Conservation (phyloP, 164 flowering plant genomes). For the Umbilicus rupestris region DNA sequence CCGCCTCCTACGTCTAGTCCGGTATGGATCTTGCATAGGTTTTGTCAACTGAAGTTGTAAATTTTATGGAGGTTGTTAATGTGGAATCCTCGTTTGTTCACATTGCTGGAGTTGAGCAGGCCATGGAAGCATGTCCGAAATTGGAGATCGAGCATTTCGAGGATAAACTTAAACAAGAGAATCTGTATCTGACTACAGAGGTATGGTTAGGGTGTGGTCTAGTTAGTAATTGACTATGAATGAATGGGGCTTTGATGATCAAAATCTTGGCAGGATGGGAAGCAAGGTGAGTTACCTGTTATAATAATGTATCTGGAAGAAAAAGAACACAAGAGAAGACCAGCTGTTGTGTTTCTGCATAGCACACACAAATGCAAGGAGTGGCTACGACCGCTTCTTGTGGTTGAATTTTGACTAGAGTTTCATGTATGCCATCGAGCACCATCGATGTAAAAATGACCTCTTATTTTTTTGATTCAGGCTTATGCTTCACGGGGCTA, state of each 20-base stretch:
- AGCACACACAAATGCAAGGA: conserved; percentile 86
- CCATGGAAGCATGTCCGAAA: conserved; percentile 80
- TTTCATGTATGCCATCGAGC: not conserved
- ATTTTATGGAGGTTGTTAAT: not conserved
- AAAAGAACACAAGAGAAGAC: conserved; percentile 33
- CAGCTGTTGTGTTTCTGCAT: conserved; percentile 83
- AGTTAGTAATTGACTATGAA: not conserved
- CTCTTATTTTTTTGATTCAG: conserved; percentile 29
- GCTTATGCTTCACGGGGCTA: conserved; percentile 95
- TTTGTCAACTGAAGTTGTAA: not conserved
- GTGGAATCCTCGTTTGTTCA: not conserved
- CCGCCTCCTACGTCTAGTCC: conserved; percentile 32
- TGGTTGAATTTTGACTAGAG: conserved; percentile 31
- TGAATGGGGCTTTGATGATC: not conserved
- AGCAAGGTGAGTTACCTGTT: conserved; percentile 87
- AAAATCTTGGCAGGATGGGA: conserved; percentile 43
- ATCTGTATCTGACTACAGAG: conserved; percentile 79
- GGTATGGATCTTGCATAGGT: conserved; percentile 25
- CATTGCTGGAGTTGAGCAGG: conserved; percentile 26
- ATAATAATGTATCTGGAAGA: conserved; percentile 65
- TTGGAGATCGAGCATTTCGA: conserved; percentile 34
- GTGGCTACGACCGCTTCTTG: conserved; percentile 88
- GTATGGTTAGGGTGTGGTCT: conserved; percentile 22
- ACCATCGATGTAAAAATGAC: not conserved
- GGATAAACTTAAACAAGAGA: conserved; percentile 61